These are phyloP conservation scores for Hyaloscypha finlandica DNA, from an alignment of 495 filamentous ascomycete genomes.

Conservation along the genomic window DNA sequence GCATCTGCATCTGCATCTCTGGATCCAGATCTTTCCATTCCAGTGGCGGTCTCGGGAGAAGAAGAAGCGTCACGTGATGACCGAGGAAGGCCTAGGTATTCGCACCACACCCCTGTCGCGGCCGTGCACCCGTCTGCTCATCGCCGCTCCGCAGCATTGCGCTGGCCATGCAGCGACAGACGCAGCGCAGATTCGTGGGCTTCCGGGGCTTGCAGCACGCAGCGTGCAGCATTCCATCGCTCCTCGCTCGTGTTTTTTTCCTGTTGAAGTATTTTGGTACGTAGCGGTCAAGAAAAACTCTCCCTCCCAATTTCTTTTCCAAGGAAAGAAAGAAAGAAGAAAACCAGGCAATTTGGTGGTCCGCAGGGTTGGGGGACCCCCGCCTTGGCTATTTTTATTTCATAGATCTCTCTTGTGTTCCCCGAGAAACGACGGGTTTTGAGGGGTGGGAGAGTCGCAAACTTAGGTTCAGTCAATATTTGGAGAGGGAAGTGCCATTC, in stretches of 20 bases:
- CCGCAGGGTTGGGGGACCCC: no score
- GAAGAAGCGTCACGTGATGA: no score
- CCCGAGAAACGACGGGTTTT: neutral
- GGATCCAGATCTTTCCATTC: neutral
- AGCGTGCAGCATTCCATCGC: constrained; percentile 1
- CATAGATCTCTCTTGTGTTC: neutral
- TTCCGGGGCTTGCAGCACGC: neutral
- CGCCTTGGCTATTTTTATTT: neutral
- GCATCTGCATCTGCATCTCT: constrained; percentile 6
- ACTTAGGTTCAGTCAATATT: neutral
- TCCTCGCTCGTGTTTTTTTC: neutral
- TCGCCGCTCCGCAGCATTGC: constrained; percentile 2
- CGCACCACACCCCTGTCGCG: no score
- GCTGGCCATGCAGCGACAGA: constrained; percentile 15
- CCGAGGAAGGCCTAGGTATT: no score
- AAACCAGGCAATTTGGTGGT: no score
- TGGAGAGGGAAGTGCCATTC: neutral
- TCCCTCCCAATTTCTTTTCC: no score
- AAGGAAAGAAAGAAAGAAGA: no score
- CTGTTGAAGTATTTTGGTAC: neutral
- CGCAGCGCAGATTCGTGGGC: neutral
- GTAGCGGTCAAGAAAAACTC: neutral
- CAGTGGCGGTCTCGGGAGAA: neutral
- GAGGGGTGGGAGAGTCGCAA: neutral
- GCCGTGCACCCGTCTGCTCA: neutral